Evolutionary conservation across 2,329 filamentous ascomycete genomes (phyloP), one percentile per base, ranked within the genome.

Genomic region (Diaporthe amygdali): DNA sequence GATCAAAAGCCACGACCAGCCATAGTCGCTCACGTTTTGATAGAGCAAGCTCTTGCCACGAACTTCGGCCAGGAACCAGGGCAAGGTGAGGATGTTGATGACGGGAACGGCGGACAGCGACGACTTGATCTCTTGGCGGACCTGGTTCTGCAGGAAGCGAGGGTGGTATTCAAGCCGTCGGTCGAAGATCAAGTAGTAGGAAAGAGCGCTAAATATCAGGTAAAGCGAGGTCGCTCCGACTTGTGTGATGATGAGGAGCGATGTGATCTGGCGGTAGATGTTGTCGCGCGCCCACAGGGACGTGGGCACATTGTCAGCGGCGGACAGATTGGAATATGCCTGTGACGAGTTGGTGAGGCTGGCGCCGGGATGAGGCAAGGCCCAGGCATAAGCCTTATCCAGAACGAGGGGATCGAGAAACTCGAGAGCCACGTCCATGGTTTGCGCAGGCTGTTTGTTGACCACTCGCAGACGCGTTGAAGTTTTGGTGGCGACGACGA

Each of bases 191-290:
- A 94, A 90, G 81, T 91, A 82, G 82, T 95, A 95, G 41, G 92
- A 94, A 17, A 94, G 83, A 46, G 89, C 86, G 30, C 92, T 90
- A 79, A 90, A 93, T 74, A 91, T 75, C 78, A 92, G 93, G 85
- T 88, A 95, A 67, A 79, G 76, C 14, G 67, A 66, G 17, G 68
- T 70, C 25, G 81, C 82, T 69, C 82, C 83, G 39, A 83, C 67
- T 73, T 82, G 79, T 27, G 82, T 82, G 66, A 84, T 74, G 73
- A 81, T 64, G 14, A 84, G 75, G 63, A 84, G 78, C 0, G 82
- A 83, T 64, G 78, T 75, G 75, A 75, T 73, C 69, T 84, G 83
- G 66, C 83, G 82, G 47, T 78, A 75, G 68, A 84, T 79, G 76
- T 83, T 79, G 77, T 84, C 82, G 74, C 83, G 82, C 5, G 80